phyloP scores from a whole-genome alignment of 768 basidiomycete species.

The Auricularia heimuer region DNA sequence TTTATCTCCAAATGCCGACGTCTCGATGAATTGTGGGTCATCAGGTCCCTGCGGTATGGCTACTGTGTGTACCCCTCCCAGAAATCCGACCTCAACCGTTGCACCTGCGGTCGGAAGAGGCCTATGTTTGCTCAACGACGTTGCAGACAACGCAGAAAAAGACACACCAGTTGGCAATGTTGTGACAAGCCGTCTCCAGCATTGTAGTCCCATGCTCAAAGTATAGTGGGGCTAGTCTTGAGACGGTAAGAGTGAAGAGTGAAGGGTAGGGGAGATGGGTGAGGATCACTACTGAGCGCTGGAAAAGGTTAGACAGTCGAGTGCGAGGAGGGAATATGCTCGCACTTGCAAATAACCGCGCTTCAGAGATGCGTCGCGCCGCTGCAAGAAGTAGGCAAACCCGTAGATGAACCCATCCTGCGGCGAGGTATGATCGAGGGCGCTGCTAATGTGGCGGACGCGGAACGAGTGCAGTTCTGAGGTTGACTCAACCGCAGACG shows the following conservation, averaged over 20 bases:
- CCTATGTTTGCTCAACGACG: conserved; percentile 45
- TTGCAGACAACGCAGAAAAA: conserved; percentile 11
- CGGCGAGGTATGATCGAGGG: conserved; percentile 25
- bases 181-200: conserved; percentile 79
- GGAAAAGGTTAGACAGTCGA: conserved; percentile 10
- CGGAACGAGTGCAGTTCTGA: conserved; percentile 81
- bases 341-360: conserved; percentile 73
- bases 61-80: conserved; percentile 65
- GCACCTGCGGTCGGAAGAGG: conserved; percentile 59
- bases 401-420: conserved; percentile 68
- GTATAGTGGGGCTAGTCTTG: conserved; percentile 66
- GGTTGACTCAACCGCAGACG: conserved; percentile 75
- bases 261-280: conserved; percentile 74
- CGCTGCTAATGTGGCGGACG: conserved; percentile 41
- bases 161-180: conserved; percentile 69
- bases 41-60: conserved; percentile 61
- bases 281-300: conserved; percentile 76
- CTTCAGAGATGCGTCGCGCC: conserved; percentile 50
- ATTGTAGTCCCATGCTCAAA: conserved; percentile 66
- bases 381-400: conserved; percentile 68
- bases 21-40: conserved; percentile 61
- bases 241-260: conserved; percentile 59
- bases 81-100: conserved; percentile 70
- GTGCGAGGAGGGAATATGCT: conserved; percentile 3
- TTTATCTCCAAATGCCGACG: conserved; percentile 37